phyloP scores from a whole-genome alignment of 768 basidiomycete genomes.

The Boletus rufocinnamomeus region DNA sequence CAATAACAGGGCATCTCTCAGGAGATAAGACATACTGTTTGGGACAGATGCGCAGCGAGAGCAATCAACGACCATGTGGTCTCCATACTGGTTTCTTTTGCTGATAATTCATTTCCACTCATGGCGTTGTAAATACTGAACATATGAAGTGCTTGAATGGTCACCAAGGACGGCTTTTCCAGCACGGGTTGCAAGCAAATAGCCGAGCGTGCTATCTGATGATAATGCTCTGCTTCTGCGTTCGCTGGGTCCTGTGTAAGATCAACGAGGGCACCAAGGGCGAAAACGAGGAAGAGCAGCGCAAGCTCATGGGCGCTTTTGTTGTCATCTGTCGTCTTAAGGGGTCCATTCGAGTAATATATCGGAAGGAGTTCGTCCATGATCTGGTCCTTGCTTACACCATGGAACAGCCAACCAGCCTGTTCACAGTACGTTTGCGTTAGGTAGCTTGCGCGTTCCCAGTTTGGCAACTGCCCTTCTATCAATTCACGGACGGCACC shows the following conservation, averaged over 20 bases:
- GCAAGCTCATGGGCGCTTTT: slow-evolving; percentile 51
- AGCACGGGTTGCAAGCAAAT: slow-evolving; percentile 67
- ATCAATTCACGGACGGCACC: slow-evolving; percentile 51
- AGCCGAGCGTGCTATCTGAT: slow-evolving; percentile 65
- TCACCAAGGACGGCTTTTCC: slow-evolving; percentile 69
- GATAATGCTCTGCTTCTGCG: slow-evolving; percentile 59
- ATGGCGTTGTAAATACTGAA: slow-evolving; percentile 71
- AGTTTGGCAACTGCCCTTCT: slow-evolving; percentile 54
- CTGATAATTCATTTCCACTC: slow-evolving; percentile 59
- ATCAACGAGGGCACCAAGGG: slow-evolving; percentile 52
- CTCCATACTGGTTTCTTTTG: slow-evolving; percentile 69
- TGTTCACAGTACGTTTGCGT: slow-evolving; percentile 48
- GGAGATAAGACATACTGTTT: slow-evolving; percentile 50
- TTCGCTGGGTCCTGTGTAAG: slow-evolving; percentile 32
- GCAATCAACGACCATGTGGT: slow-evolving; percentile 68
- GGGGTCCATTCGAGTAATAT: slow-evolving; percentile 38
- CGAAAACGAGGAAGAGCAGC: slow-evolving; percentile 51
- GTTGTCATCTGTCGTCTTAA: slow-evolving; percentile 37
- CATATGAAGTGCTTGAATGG: slow-evolving; percentile 69
- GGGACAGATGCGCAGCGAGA: slow-evolving; percentile 64
- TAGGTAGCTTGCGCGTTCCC: slow-evolving; percentile 49
- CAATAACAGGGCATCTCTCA: slow-evolving; percentile 1
- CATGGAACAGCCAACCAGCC: slow-evolving; percentile 54
- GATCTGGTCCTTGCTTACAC: slow-evolving; percentile 48
- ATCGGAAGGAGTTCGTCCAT: slow-evolving; percentile 43